These are phyloP conservation scores for Alnus rubra DNA, from an alignment of 306 rosid species.

Conservation along the genomic window DNA sequence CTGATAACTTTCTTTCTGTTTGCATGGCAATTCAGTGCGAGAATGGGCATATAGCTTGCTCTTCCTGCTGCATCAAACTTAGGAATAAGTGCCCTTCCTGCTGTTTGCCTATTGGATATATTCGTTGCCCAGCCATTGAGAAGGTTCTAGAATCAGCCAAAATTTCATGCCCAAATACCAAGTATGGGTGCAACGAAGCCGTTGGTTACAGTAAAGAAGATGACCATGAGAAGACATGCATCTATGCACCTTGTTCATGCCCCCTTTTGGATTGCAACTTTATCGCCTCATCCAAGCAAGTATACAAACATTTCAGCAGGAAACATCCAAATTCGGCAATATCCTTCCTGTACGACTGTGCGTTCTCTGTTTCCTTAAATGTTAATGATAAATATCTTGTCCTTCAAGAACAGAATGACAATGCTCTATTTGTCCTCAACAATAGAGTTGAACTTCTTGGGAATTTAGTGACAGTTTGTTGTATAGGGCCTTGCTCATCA, in stretches of 20 bases:
- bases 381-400: constrained; percentile 27
- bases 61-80: constrained; percentile 51
- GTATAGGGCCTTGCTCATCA: constrained; percentile 49
- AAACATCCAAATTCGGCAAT: constrained; percentile 40
- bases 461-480: constrained; percentile 39
- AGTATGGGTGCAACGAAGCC: constrained; percentile 56
- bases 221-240: constrained; percentile 63
- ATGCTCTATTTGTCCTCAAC: constrained; percentile 48
- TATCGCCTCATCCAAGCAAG: constrained; percentile 48
- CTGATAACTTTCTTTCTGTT: constrained; percentile 21
- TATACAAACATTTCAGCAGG: constrained; percentile 48
- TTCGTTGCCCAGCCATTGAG: constrained; percentile 75
- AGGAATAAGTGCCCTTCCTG: constrained; percentile 69
- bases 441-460: constrained; percentile 38
- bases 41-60: constrained; percentile 86
- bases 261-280: constrained; percentile 48
- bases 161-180: constrained; percentile 50
- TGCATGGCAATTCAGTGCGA: constrained; percentile 66
- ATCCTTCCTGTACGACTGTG: constrained; percentile 36
- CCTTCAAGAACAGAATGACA: constrained; percentile 53
- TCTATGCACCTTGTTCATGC: constrained; percentile 57
- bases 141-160: constrained; percentile 65
- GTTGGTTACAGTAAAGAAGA: constrained; percentile 36
- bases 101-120: constrained; percentile 62
- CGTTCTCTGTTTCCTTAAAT: constrained; percentile 30